Evolutionary conservation across 164 flowering plant species (phyloP).

Genomic region (Santalum album): DNA sequence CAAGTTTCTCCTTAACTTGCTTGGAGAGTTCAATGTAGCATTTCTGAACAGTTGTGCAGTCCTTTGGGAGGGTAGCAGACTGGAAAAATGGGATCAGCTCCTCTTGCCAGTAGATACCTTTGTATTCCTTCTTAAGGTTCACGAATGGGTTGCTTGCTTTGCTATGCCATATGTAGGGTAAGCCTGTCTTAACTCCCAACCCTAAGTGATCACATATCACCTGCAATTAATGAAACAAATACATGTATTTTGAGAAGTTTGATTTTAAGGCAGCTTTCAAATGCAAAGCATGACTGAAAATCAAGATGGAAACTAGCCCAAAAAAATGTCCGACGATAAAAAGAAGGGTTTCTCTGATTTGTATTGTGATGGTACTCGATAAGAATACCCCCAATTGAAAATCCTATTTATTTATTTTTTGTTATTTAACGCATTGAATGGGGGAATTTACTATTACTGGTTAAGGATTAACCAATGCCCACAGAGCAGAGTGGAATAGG

Average conservation of each 20-base stretch:
- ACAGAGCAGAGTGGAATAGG: too few species aligned
- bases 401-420: too few species aligned
- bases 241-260: background rate
- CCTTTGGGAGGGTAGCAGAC: constrained; percentile 15
- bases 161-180: constrained; percentile 27
- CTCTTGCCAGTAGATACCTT: constrained; percentile 27
- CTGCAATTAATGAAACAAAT: too few species aligned
- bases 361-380: too few species aligned
- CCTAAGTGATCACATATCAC: constrained; percentile 27
- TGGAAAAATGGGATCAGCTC: constrained; percentile 25
- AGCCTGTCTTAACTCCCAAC: constrained; percentile 21
- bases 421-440: too few species aligned
- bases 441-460: too few species aligned
- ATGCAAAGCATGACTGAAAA: background rate
- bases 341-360: too few species aligned
- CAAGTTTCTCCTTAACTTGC: constrained; percentile 22
- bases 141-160: constrained; percentile 25
- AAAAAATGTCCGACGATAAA: too few species aligned
- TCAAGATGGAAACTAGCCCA: background rate
- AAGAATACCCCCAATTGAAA: too few species aligned
- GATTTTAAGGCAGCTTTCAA: background rate
- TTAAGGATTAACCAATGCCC: too few species aligned
- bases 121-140: constrained; percentile 25
- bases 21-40: constrained; percentile 25
- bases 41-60: constrained; percentile 18